A percentile compares a stretch with the other conserved stretches of the same genome.
These are phyloP conservation scores for Pichia sp. DNA, from an alignment of 1,139 yeast genomes.

Conservation along the genomic window DNA sequence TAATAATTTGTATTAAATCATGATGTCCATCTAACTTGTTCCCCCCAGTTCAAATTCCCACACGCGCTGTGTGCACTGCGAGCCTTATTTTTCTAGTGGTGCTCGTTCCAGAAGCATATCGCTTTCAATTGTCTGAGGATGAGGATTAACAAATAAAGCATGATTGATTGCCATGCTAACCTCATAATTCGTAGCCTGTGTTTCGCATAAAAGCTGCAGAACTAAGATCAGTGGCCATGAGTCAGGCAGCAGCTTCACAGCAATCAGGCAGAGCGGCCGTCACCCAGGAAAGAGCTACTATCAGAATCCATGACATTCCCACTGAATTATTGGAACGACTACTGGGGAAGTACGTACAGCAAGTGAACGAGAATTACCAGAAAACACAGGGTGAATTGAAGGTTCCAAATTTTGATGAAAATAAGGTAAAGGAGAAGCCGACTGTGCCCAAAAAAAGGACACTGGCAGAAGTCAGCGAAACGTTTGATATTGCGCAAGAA, in stretches of 20 bases:
- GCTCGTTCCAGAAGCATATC: background rate
- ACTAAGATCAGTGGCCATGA: background rate
- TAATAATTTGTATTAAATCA: slow-evolving; percentile 1
- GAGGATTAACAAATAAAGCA: no score
- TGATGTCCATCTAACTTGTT: background rate
- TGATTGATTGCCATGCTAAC: no score
- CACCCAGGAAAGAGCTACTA: slow-evolving; percentile 3
- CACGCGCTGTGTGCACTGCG: background rate
- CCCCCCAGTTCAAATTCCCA: background rate
- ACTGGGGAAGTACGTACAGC: slow-evolving; percentile 8
- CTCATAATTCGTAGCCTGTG: no score
- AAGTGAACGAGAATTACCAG: slow-evolving; percentile 9
- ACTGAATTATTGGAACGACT: slow-evolving; percentile 11
- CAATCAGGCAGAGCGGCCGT: background rate
- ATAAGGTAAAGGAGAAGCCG: background rate
- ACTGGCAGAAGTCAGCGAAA: background rate
- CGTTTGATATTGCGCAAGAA: slow-evolving; percentile 34
- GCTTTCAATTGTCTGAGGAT: background rate
- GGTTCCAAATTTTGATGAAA: background rate
- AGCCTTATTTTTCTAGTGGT: background rate
- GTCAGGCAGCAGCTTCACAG: background rate
- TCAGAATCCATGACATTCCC: slow-evolving; percentile 11
- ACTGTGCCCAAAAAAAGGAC: slow-evolving; percentile 21
- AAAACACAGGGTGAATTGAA: slow-evolving; percentile 13
- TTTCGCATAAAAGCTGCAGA: no score